A percentile compares a stretch with the other conserved stretches of the same genome.
Conservation (phyloP, 495 filamentous ascomycete species). For the Aspergillus ostianus region DNA sequence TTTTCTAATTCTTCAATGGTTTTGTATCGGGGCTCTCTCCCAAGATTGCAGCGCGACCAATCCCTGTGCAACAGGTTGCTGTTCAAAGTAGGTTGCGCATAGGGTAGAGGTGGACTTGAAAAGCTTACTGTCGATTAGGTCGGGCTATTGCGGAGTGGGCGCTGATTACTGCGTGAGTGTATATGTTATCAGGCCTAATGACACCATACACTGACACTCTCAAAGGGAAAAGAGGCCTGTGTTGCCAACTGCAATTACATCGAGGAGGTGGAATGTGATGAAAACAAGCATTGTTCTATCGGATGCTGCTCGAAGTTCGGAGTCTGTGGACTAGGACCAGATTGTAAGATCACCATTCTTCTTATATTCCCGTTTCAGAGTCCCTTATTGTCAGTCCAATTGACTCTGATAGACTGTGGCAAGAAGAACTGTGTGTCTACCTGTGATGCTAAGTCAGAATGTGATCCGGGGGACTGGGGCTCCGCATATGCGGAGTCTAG, state of each 20-base stretch:
- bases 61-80: too few relatives aligned
- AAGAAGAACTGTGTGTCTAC: constrained; percentile 19
- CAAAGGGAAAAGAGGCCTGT: too few relatives aligned
- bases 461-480: constrained; percentile 25
- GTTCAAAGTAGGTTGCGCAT: too few relatives aligned
- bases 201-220: too few relatives aligned
- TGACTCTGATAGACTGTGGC: constrained; percentile 8
- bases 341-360: constrained; percentile 8
- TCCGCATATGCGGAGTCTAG: constrained; percentile 9
- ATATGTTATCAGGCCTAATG: too few relatives aligned
- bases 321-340: constrained; percentile 22
- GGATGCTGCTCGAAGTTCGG: constrained; percentile 20
- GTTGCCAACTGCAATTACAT: too few relatives aligned
- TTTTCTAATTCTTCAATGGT: too few relatives aligned
- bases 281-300: constrained; percentile 18
- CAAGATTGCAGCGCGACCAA: too few relatives aligned
- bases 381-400: neutral
- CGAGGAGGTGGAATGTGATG: constrained; percentile 10
- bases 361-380: neutral
- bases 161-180: too few relatives aligned
- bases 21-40: constrained; percentile 15
- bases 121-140: too few relatives aligned
- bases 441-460: constrained; percentile 28
- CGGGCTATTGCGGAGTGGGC: too few relatives aligned
- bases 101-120: too few relatives aligned